Evolutionary conservation across 2,329 filamentous ascomycete genomes (phyloP), one percentile per base, ranked within the genome.

Genomic region (Ophiognomonia clavigignenti-juglandacearum): DNA sequence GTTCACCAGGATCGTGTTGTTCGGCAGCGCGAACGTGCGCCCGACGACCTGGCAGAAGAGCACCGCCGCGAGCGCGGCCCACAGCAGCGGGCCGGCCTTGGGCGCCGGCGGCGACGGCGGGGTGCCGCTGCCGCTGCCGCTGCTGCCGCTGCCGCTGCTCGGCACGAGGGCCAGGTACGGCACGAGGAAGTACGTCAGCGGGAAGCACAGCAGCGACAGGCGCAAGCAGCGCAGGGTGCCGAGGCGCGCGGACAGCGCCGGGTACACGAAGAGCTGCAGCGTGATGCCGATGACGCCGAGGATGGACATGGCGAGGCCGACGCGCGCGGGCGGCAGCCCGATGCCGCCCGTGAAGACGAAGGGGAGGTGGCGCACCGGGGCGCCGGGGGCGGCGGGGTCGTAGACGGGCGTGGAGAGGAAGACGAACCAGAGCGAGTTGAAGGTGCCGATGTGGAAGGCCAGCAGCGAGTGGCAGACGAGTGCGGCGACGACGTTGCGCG

Each of bases 231-330:
- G 70, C 43, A 90, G 66, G 1, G 85, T 85, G 27, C 87, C 88
- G 2, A 88, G 74, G 3, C 75, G 75, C 2, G 73, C 69, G 39
- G 86, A 86, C 16, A 89, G 67, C 24, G 67, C 66, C 1, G 87
- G 86, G 59, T 91, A 92, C 9, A 88, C 66, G 41, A 86, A 70
- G 10, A 89, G 74, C 61, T 90, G 86, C 38, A 93, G 70, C 0
- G 73, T 68, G 31, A 93, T 84, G n/a, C 88, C 88, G 36, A 92
- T 81, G 40, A 79, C 66, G 8, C 88, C 88, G 14, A 93, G 75
- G 43, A 86, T 82, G 3, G 87, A 82, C 69, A 91, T 89, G 4
- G 86, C 85, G 36, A 87, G 68, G n/a, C 88, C 88, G 26, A 93
- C 85, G 3, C 79, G 77, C 1, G 77, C 74, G 0, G 86, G 82